These are phyloP conservation scores for Aspergillus olivimuriae DNA, from an alignment of 495 filamentous ascomycete genomes.

Conservation along the genomic window DNA sequence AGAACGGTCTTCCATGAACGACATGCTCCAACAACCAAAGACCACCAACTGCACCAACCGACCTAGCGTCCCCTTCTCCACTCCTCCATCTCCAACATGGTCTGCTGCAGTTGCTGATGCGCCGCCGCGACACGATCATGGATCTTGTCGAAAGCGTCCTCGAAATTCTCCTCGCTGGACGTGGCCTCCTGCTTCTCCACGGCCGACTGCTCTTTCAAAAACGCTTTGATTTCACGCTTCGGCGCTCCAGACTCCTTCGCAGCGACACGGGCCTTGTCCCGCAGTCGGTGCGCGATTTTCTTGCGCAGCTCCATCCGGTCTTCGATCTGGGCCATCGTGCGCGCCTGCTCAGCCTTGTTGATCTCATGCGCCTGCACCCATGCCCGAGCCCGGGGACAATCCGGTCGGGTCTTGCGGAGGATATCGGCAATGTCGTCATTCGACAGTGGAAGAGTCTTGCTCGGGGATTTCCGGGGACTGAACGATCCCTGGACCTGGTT, in stretches of 20 bases:
- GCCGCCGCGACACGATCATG: background rate
- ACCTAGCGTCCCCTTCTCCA: background rate
- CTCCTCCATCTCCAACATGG: background rate
- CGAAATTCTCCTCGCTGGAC: background rate
- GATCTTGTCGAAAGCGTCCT: background rate
- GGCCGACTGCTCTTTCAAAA: background rate
- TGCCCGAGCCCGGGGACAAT: constrained; percentile 26
- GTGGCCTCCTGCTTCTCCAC: too few species aligned
- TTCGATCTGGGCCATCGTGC: constrained; percentile 1
- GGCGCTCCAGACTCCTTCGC: constrained; percentile 1
- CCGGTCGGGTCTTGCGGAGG: constrained; percentile 57
- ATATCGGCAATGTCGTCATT: constrained; percentile 55
- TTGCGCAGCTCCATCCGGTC: constrained; percentile 6
- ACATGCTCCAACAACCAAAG: background rate
- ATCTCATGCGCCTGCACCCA: constrained; percentile 14
- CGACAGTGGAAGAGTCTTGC: constrained; percentile 16
- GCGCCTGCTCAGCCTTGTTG: constrained; percentile 9
- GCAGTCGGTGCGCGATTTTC: constrained; percentile 2
- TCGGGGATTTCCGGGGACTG: background rate
- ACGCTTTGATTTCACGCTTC: constrained; percentile 2
- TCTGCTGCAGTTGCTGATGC: constrained; percentile 6
- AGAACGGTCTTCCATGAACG: background rate
- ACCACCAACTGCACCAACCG: background rate
- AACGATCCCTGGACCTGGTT: background rate
- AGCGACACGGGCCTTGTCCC: constrained; percentile 1